A percentile compares a stretch with the other conserved stretches of the same genome.
These are phyloP conservation scores for Citrullus colocynthis DNA, from an alignment of 306 rosid genomes.

Conservation along the genomic window DNA sequence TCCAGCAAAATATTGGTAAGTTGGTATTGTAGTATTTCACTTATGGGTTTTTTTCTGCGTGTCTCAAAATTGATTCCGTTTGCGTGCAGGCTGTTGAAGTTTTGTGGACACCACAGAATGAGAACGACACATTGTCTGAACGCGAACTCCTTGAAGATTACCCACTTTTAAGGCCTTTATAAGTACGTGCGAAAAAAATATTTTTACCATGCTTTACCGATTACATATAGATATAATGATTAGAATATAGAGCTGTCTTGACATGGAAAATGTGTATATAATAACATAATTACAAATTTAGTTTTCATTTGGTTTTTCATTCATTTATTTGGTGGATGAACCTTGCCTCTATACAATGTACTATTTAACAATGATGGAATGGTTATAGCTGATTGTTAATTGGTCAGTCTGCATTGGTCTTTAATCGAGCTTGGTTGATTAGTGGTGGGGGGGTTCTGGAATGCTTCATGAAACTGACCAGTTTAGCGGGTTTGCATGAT, in stretches of 20 bases:
- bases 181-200: background rate
- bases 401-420: too few relatives aligned
- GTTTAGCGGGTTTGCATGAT: too few relatives aligned
- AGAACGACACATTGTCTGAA: conserved; percentile 84
- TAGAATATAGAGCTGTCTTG: background rate
- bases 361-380: background rate
- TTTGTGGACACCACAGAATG: conserved; percentile 98
- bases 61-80: background rate
- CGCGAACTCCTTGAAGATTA: conserved; percentile 93
- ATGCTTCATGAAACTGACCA: too few relatives aligned
- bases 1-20: conserved; percentile 67
- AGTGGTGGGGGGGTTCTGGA: too few relatives aligned
- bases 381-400: background rate
- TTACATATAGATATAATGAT: background rate
- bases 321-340: background rate
- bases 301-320: background rate
- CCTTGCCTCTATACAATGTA: background rate
- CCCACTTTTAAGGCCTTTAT: conserved; percentile 90
- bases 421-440: too few relatives aligned
- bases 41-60: background rate
- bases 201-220: background rate
- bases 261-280: background rate
- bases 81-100: conserved; percentile 86
- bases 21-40: background rate
- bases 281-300: background rate